Percentiles rank a stretch among this genome's conserved stretches.
phyloP scores from a whole-genome alignment of 1,284 basidiomycete species.

The Ustilago tritici region DNA sequence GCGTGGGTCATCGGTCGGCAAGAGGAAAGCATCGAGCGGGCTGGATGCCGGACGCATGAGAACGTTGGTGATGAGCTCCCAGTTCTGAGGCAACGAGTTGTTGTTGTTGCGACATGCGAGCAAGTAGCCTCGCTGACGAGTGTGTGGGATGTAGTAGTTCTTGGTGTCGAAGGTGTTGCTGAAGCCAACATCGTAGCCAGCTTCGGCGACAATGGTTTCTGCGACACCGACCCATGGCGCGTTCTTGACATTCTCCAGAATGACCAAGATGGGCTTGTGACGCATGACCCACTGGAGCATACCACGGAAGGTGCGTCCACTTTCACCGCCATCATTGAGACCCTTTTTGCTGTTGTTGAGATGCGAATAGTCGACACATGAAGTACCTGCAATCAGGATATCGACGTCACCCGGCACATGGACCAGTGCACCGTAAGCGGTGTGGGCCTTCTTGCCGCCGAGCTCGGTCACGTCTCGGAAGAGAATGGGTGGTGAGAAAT shows the following conservation, averaged over 20 bases:
- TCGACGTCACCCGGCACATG: constrained; percentile 91
- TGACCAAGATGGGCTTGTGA: constrained; percentile 87
- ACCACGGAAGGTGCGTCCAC: constrained; percentile 67
- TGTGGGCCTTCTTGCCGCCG: constrained; percentile 74
- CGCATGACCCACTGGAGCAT: constrained; percentile 93
- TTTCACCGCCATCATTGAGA: constrained; percentile 64
- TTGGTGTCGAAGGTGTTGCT: constrained; percentile 82
- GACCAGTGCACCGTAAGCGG: constrained; percentile 88
- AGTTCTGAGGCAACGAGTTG: constrained; percentile 72
- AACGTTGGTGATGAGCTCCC: constrained; percentile 78
- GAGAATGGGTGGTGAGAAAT: constrained; percentile 86
- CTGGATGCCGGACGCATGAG: constrained; percentile 87
- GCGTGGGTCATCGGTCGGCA: constrained; percentile 87
- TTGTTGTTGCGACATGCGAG: constrained; percentile 55
- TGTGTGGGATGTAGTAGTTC: constrained; percentile 93
- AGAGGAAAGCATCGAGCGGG: constrained; percentile 89
- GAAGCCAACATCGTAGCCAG: constrained; percentile 81
- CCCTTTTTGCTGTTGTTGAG: constrained; percentile 91
- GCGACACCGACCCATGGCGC: constrained; percentile 87
- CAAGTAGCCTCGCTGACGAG: constrained; percentile 70
- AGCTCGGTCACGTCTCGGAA: constrained; percentile 95
- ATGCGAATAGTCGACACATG: constrained; percentile 95
- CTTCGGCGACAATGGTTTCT: constrained; percentile 78
- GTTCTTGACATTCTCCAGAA: constrained; percentile 91
- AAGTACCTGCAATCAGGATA: constrained; percentile 86